Evolutionary conservation across 1,284 basidiomycete species (phyloP).

Genomic region (Meira miltonrushii): DNA sequence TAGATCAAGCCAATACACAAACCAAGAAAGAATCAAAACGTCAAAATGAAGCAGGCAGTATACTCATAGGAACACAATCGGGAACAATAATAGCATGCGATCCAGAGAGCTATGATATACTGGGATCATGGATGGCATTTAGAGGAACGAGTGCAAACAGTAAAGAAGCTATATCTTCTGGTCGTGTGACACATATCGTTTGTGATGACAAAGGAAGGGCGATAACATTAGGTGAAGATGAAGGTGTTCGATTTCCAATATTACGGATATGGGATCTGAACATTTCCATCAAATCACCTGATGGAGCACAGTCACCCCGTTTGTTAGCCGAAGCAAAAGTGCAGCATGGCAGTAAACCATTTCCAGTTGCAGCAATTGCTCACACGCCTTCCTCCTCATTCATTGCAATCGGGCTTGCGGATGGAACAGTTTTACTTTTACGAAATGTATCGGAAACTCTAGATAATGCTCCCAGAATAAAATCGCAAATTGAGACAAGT

Average conservation of each 20-base stretch:
- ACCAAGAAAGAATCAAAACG: slow-evolving; percentile 8
- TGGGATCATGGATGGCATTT: slow-evolving; percentile 39
- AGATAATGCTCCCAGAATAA: slow-evolving; percentile 55
- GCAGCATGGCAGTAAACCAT: slow-evolving; percentile 40
- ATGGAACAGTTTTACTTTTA: slow-evolving; percentile 88
- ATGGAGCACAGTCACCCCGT: slow-evolving; percentile 21
- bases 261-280: slow-evolving; percentile 45
- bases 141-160: slow-evolving; percentile 5
- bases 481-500: slow-evolving; percentile 11
- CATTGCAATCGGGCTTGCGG: slow-evolving; percentile 82
- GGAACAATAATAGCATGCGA: slow-evolving; percentile 36
- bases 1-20: background rate
- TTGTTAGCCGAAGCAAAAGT: slow-evolving; percentile 41
- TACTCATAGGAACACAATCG: slow-evolving; percentile 31
- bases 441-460: slow-evolving; percentile 84
- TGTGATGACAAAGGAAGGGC: slow-evolving; percentile 29
- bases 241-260: slow-evolving; percentile 29
- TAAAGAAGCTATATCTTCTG: slow-evolving; percentile 11
- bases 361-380: slow-evolving; percentile 66
- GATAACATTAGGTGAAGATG: slow-evolving; percentile 38
- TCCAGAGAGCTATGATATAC: slow-evolving; percentile 26
- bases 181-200: slow-evolving; percentile 33
- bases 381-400: slow-evolving; percentile 75
- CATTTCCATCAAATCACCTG: slow-evolving; percentile 3
- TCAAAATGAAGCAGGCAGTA: slow-evolving; percentile 3